A percentile compares a stretch with the other conserved stretches of the same genome.
Conservation (phyloP, 345 rosid genomes). For the Linum tenue region DNA sequence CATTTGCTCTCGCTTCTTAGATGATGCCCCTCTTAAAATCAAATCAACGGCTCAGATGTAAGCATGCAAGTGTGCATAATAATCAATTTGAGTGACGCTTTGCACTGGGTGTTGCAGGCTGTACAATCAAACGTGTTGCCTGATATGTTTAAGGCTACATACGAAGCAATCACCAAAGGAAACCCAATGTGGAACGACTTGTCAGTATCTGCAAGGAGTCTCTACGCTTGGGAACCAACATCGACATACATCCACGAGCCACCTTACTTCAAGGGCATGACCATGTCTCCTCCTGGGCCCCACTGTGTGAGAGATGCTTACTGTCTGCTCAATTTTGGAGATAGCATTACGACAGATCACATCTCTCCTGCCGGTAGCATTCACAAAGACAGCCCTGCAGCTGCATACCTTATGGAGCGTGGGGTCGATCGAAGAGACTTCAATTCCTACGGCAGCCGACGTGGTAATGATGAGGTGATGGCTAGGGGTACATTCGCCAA, state of each 20-base stretch:
- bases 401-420: conserved; percentile 65
- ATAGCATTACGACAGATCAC: conserved; percentile 89
- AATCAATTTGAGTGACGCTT: not conserved
- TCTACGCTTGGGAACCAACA: conserved; percentile 71
- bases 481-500: conserved; percentile 88
- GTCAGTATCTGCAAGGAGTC: conserved; percentile 50
- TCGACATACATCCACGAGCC: conserved; percentile 90
- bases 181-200: conserved; percentile 85
- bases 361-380: conserved; percentile 94
- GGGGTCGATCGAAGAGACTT: conserved; percentile 77
- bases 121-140: conserved; percentile 79
- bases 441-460: conserved; percentile 85
- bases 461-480: conserved; percentile 85
- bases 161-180: conserved; percentile 73
- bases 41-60: too few relatives aligned
- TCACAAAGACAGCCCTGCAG: conserved; percentile 89
- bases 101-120: conserved; percentile 33
- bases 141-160: conserved; percentile 86
- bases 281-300: conserved; percentile 81
- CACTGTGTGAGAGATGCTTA: conserved; percentile 76
- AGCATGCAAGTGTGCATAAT: too few relatives aligned
- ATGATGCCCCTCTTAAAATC: too few relatives aligned
- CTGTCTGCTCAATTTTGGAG: conserved; percentile 82
- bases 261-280: conserved; percentile 82
- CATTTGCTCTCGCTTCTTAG: too few relatives aligned